These are phyloP conservation scores for Garcia nutans DNA, from an alignment of 345 rosid species.

Conservation along the genomic window DNA sequence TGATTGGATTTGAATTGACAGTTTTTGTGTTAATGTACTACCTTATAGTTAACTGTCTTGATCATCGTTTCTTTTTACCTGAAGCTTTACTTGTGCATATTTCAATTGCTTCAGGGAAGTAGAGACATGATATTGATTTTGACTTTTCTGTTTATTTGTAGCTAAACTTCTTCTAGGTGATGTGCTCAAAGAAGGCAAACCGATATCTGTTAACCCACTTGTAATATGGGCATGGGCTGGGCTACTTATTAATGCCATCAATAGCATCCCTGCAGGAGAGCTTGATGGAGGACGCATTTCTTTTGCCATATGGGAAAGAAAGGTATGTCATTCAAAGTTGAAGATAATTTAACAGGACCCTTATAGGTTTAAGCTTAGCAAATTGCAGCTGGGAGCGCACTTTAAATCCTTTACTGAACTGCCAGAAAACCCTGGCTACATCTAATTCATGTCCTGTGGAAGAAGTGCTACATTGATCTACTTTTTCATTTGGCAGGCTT, in stretches of 20 bases:
- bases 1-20: background rate
- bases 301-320: slow-evolving; percentile 92
- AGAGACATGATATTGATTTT: slow-evolving; percentile 11
- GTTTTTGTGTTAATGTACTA: background rate
- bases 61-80: background rate
- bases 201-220: slow-evolving; percentile 78
- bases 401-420: background rate
- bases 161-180: slow-evolving; percentile 89
- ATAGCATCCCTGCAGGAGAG: slow-evolving; percentile 96
- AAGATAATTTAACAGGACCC: background rate
- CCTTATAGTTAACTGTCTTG: background rate
- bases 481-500: slow-evolving; percentile 47
- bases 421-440: background rate
- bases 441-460: background rate
- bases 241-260: slow-evolving; percentile 86
- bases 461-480: slow-evolving; percentile 9
- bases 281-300: slow-evolving; percentile 86
- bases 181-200: slow-evolving; percentile 81
- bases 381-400: background rate
- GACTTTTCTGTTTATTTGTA: slow-evolving; percentile 24
- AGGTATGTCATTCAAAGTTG: slow-evolving; percentile 44
- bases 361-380: background rate
- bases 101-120: background rate
- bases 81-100: background rate
- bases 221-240: slow-evolving; percentile 97